Percentiles rank a stretch among this genome's conserved stretches.
Conservation (phyloP, 495 filamentous ascomycete genomes). For the Acidiella bohemica region DNA sequence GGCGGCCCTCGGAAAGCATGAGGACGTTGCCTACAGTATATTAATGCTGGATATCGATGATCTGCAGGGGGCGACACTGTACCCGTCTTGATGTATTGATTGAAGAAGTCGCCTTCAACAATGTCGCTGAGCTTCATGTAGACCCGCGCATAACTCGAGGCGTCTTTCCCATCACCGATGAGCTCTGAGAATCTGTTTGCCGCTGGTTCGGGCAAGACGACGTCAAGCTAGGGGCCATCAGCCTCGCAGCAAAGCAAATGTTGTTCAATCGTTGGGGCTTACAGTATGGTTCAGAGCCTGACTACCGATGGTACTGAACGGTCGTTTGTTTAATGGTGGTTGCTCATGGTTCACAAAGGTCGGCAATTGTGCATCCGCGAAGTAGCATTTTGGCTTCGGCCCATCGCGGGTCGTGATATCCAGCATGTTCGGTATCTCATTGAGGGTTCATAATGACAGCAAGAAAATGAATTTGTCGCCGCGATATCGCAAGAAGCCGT, state of each 20-base stretch:
- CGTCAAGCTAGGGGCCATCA: constrained; percentile 55
- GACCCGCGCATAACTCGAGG: constrained; percentile 49
- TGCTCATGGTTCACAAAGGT: constrained; percentile 55
- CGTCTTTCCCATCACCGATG: constrained; percentile 34
- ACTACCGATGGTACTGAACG: constrained; percentile 52
- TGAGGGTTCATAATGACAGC: too few relatives aligned
- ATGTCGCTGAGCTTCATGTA: constrained; percentile 60
- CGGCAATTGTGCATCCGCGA: constrained; percentile 50
- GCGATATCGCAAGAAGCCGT: too few relatives aligned
- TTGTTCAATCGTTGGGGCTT: too few relatives aligned
- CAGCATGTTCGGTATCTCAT: constrained; percentile 36
- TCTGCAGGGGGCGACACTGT: too few relatives aligned
- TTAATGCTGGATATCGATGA: neutral
- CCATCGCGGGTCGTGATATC: constrained; percentile 41
- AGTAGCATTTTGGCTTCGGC: constrained; percentile 59
- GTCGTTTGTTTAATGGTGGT: constrained; percentile 54
- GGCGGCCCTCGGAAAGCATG: constrained; percentile 79
- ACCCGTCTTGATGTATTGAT: constrained; percentile 77
- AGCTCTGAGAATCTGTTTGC: constrained; percentile 39
- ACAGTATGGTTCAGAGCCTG: constrained; percentile 73
- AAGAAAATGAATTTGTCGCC: too few relatives aligned
- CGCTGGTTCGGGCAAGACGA: constrained; percentile 60
- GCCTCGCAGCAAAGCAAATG: too few relatives aligned
- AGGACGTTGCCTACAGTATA: constrained; percentile 55
- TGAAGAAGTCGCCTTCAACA: constrained; percentile 69